Percentiles rank a stretch among this genome's conserved stretches.
Evolutionary conservation across 179 eudicot species (phyloP).

Genomic region (Nepenthes alata): DNA sequence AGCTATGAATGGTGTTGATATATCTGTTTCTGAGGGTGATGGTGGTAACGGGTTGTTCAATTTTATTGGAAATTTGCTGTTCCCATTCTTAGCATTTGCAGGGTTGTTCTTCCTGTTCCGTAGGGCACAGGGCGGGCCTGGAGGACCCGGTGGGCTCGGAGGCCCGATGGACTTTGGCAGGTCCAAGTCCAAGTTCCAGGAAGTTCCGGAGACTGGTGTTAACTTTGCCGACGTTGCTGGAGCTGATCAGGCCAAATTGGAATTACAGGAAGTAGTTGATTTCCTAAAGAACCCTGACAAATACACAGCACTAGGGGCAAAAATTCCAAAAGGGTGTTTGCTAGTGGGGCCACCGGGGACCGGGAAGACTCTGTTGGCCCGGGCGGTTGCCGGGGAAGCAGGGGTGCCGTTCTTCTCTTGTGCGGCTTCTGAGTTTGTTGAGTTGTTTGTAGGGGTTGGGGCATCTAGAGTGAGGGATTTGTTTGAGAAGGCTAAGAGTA

Average conservation of each 20-base stretch:
- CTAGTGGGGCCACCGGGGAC: slow-evolving; percentile 97
- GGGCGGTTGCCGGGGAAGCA: slow-evolving; percentile 94
- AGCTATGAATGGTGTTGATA: slow-evolving; percentile 95
- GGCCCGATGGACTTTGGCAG: slow-evolving; percentile 99
- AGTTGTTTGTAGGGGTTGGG: slow-evolving; percentile 96
- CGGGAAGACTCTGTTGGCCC: slow-evolving; percentile 80
- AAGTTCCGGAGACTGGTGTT: slow-evolving; percentile 93
- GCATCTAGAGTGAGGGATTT: slow-evolving; percentile 92
- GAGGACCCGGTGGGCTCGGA: slow-evolving; percentile 96
- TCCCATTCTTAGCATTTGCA: slow-evolving; percentile 77
- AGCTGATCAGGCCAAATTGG: slow-evolving; percentile 93
- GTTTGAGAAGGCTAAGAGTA: slow-evolving; percentile 91
- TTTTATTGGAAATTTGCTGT: slow-evolving; percentile 73
- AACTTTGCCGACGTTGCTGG: slow-evolving; percentile 89
- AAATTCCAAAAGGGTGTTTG: slow-evolving; percentile 88
- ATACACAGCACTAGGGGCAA: slow-evolving; percentile 90
- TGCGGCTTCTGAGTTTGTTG: slow-evolving; percentile 95
- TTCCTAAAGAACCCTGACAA: slow-evolving; percentile 94
- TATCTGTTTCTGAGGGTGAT: slow-evolving; percentile 87
- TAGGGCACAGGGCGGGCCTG: slow-evolving; percentile 88
- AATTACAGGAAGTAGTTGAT: slow-evolving; percentile 94
- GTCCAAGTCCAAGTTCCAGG: slow-evolving; percentile 97
- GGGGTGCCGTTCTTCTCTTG: slow-evolving; percentile 89
- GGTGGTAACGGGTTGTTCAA: slow-evolving; percentile 68
- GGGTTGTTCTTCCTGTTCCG: slow-evolving; percentile 77